These are phyloP conservation scores for Metschnikowia shivogae DNA, from an alignment of 805 yeast species.

Conservation along the genomic window DNA sequence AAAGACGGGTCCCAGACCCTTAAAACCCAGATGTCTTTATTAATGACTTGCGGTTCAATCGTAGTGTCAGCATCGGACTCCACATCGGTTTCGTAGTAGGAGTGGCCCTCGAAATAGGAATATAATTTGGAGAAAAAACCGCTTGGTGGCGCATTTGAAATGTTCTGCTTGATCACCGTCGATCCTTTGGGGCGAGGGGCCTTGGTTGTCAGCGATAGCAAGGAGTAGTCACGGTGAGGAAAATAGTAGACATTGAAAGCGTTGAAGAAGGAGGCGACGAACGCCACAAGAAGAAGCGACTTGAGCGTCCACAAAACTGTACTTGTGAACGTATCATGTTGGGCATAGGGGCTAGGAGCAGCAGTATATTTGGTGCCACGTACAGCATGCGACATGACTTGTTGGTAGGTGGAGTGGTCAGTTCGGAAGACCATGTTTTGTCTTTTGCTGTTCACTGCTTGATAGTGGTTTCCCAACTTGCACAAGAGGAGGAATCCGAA, in stretches of 20 bases:
- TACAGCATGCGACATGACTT: constrained; percentile 20
- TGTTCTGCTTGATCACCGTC: constrained; percentile 19
- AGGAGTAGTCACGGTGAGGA: constrained; percentile 27
- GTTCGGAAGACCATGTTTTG: constrained; percentile 32
- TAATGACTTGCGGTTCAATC: constrained; percentile 16
- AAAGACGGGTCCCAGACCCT: constrained; percentile 65
- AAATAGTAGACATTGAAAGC: constrained; percentile 13
- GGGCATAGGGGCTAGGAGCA: neutral
- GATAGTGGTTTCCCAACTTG: constrained; percentile 24
- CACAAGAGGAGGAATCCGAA: constrained; percentile 20
- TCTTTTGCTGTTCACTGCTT: constrained; percentile 24
- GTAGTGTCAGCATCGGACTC: constrained; percentile 22
- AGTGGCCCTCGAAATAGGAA: constrained; percentile 15
- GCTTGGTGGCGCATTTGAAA: constrained; percentile 9
- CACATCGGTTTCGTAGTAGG: constrained; percentile 17
- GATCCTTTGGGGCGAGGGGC: constrained; percentile 23
- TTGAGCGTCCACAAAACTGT: constrained; percentile 19
- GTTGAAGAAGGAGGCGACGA: constrained; percentile 16
- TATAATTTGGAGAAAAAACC: constrained; percentile 11
- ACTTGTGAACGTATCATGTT: constrained; percentile 8
- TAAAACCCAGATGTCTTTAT: constrained; percentile 50
- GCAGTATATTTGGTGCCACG: constrained; percentile 7
- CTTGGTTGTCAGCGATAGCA: constrained; percentile 25
- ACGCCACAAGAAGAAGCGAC: constrained; percentile 11
- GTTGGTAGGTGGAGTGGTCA: constrained; percentile 32